Evolutionary conservation across 805 yeast species (phyloP).

Genomic region (Wickerhamomyces bisporus): DNA sequence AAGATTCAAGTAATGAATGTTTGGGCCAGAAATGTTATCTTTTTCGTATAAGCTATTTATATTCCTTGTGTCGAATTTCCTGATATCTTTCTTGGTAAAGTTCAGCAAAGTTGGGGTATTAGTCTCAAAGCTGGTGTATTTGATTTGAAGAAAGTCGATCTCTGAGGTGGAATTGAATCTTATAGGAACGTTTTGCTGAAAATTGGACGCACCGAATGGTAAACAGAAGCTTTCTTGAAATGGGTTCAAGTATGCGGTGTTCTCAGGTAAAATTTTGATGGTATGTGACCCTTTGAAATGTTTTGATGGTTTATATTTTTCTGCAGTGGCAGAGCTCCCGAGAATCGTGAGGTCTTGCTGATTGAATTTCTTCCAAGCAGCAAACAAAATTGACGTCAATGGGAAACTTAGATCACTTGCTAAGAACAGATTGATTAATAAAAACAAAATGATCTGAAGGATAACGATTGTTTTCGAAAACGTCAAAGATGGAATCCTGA

Average conservation of each 20-base stretch:
- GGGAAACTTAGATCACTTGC: conserved; percentile 49
- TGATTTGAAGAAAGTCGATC: conserved; percentile 61
- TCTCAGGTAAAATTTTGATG: conserved; percentile 85
- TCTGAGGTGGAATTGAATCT: conserved; percentile 75
- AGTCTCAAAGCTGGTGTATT: conserved; percentile 50
- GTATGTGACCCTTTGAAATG: conserved; percentile 86
- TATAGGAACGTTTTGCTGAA: conserved; percentile 54
- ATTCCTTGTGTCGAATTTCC: conserved; percentile 26
- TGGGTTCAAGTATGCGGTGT: conserved; percentile 81
- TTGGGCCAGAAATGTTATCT: conserved; percentile 22
- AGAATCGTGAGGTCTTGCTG: conserved; percentile 46
- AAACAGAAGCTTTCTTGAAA: conserved; percentile 61
- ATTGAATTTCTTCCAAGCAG: conserved; percentile 39
- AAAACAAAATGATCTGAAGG: conserved; percentile 40
- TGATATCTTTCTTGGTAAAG: conserved; percentile 54
- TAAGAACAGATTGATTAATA: conserved; percentile 48
- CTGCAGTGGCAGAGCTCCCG: conserved; percentile 37
- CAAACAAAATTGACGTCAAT: conserved; percentile 31
- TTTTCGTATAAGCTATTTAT: conserved; percentile 19
- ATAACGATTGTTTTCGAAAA: conserved; percentile 56
- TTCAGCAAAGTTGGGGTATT: conserved; percentile 42
- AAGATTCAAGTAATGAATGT: conserved; percentile 54
- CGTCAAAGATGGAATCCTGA: conserved; percentile 71
- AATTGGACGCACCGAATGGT: conserved; percentile 28
- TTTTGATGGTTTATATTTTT: conserved; percentile 22